Conservation (phyloP, 2,329 filamentous ascomycete species). For the Phialemonium atrogriseum region DNA sequence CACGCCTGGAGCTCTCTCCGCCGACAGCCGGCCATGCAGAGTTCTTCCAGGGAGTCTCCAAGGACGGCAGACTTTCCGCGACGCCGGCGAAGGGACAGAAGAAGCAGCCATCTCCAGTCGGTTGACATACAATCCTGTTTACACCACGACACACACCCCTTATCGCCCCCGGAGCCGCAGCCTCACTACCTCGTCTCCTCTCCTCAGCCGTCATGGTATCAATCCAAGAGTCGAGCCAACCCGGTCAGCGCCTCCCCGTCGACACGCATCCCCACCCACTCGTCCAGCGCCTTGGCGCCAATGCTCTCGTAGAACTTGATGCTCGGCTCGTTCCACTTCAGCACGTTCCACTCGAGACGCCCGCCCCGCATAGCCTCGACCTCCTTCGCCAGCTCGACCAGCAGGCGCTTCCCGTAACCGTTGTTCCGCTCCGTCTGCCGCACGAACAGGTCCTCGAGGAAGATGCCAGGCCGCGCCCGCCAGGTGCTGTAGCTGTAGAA, state of each 20-base stretch:
- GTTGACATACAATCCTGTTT: too few relatives aligned
- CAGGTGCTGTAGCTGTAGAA: constrained; percentile 97
- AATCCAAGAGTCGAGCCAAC: constrained; percentile 41
- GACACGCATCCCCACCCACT: constrained; percentile 70
- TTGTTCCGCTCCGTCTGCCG: constrained; percentile 58
- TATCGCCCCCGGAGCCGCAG: neutral
- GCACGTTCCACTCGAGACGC: constrained; percentile 80
- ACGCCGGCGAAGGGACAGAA: constrained; percentile 4
- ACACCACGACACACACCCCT: neutral
- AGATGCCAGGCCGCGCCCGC: constrained; percentile 79
- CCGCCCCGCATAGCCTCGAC: constrained; percentile 63
- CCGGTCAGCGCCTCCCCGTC: constrained; percentile 57
- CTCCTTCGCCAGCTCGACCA: constrained; percentile 72
- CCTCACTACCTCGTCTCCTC: neutral
- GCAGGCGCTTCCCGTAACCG: constrained; percentile 71
- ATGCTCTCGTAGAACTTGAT: constrained; percentile 76
- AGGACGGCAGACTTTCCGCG: constrained; percentile 18
- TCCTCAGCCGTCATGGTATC: constrained; percentile 3
- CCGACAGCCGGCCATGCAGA: constrained; percentile 25
- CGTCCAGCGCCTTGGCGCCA: constrained; percentile 58
- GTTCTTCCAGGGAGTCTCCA: constrained; percentile 43
- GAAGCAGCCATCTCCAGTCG: too few relatives aligned
- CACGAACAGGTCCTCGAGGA: constrained; percentile 91
- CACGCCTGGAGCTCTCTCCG: constrained; percentile 16
- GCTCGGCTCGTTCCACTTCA: constrained; percentile 89